Evolutionary conservation across 2,329 filamentous ascomycete species (phyloP).

Genomic region (Verticillium alfalfae): DNA sequence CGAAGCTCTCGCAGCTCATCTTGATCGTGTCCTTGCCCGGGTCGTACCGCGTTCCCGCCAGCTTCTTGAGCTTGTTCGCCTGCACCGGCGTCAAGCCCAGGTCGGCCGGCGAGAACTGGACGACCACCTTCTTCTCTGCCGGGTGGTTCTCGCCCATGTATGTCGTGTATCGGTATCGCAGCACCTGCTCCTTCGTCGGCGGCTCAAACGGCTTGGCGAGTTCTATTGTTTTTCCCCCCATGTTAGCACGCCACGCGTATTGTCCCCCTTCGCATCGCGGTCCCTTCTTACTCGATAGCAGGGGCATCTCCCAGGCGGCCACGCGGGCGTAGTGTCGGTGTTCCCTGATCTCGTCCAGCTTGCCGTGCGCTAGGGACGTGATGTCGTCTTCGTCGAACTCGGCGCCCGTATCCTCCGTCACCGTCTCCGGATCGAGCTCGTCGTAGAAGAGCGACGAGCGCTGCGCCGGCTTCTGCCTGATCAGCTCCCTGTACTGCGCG

Average conservation of each 20-base stretch:
- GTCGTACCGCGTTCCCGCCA: slow-evolving; percentile 82
- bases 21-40: slow-evolving; percentile 74
- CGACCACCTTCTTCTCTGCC: slow-evolving; percentile 86
- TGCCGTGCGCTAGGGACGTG: slow-evolving; percentile 73
- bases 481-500: slow-evolving; percentile 13
- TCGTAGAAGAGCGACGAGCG: slow-evolving; percentile 42
- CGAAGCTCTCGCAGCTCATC: slow-evolving; percentile 86
- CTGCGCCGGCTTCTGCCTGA: slow-evolving; percentile 19
- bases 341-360: slow-evolving; percentile 84
- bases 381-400: slow-evolving; percentile 80
- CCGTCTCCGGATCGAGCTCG: slow-evolving; percentile 39
- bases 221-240: slow-evolving; percentile 42
- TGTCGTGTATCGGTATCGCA: slow-evolving; percentile 94
- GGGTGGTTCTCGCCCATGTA: slow-evolving; percentile 95
- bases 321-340: slow-evolving; percentile 82
- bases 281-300: slow-evolving; percentile 68
- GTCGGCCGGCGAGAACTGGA: slow-evolving; percentile 77
- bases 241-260: not conserved
- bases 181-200: slow-evolving; percentile 61
- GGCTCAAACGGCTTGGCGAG: slow-evolving; percentile 75
- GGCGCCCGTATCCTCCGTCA: slow-evolving; percentile 46
- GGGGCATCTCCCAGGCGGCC: slow-evolving; percentile 91
- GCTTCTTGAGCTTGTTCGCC: slow-evolving; percentile 77
- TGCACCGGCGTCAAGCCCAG: slow-evolving; percentile 64
- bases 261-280: not conserved